These are phyloP conservation scores for Hemisphaericaspora xylofermentans DNA, from an alignment of 1,139 yeast species.

Conservation along the genomic window DNA sequence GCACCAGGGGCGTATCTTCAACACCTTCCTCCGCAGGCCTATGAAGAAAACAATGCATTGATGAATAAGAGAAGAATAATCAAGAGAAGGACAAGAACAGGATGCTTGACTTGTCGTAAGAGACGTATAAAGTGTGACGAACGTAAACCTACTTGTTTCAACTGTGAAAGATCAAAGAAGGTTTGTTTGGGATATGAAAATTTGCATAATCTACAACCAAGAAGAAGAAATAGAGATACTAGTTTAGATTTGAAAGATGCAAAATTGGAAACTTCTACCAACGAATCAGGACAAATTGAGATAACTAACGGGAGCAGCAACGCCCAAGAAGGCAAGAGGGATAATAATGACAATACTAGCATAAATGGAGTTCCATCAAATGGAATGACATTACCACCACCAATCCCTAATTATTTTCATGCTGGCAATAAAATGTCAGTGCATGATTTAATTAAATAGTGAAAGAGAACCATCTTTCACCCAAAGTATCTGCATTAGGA, in stretches of 20 bases:
- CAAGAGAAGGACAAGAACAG: slow-evolving; percentile 65
- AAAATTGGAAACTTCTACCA: background rate
- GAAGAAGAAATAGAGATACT: slow-evolving; percentile 13
- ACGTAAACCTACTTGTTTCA: slow-evolving; percentile 67
- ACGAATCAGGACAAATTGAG: background rate
- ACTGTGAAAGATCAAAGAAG: slow-evolving; percentile 70
- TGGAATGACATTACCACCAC: slow-evolving; percentile 4
- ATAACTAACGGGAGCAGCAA: background rate
- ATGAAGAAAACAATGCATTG: slow-evolving; percentile 34
- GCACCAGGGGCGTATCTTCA: slow-evolving; percentile 3
- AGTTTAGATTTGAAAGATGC: slow-evolving; percentile 11
- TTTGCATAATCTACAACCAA: slow-evolving; percentile 14
- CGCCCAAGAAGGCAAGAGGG: background rate
- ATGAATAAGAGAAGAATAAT: slow-evolving; percentile 43
- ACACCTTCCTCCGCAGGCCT: slow-evolving; percentile 8
- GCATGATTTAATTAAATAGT: slow-evolving; percentile 5
- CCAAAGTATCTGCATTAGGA: too few species aligned
- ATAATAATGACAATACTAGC: background rate
- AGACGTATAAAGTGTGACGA: slow-evolving; percentile 77
- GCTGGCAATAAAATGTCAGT: slow-evolving; percentile 5
- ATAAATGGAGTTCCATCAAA: background rate
- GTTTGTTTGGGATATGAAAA: slow-evolving; percentile 67
- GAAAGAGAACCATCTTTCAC: background rate
- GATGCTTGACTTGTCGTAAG: slow-evolving; percentile 72
- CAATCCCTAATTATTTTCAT: slow-evolving; percentile 6